Evolutionary conservation across 2,329 filamentous ascomycete genomes (phyloP), one percentile per base, ranked within the genome.

Genomic region (Stromatinia cepivora): DNA sequence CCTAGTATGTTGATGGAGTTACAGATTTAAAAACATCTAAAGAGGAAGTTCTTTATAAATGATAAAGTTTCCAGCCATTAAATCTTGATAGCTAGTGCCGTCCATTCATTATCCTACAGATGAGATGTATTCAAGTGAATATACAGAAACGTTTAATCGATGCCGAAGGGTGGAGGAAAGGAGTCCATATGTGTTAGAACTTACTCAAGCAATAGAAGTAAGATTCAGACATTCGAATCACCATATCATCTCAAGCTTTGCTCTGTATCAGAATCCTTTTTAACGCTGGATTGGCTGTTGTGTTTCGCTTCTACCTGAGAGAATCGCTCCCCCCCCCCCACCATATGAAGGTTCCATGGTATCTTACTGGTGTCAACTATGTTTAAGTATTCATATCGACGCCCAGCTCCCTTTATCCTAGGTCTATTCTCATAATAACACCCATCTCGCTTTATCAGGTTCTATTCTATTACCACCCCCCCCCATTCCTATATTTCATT

Each of bases 401-500:
- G 28, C 8, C 46, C 22, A 62, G 6, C 11, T 20, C 22, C 20
- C 15, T 39, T 6, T 63, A 42, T 39, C 17, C 22, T 25, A 4
- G 20, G 1, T 20, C 1, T 57, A 11, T 63, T 36, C 34, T 36
- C 45, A 20, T 22, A 20, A 28, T 7, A 25, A 52, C n/a, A 57
- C 31, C 54, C 31, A 62, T 28, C 22, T 28, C 22, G 17, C 15
- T 52, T 39, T 63, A 52, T 63, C 46, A n/a, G 28, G 20, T 39
- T 57, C 31, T 3, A 15, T 63, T 39, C 9, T 20, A 28, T 59
- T 31, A 28, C 52, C 10, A 22, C n/a, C 17, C 20, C 20, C 20
- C 13, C 17, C 34, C 17, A 28, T 62, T 39, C 46, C 57, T 68
- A 68, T 15, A 63, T 53, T 20, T 63, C 66, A 54, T 63, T 25